Base-by-base conservation (phyloP, 106 monocot genomes). In the Triglochin maritima region DNA sequence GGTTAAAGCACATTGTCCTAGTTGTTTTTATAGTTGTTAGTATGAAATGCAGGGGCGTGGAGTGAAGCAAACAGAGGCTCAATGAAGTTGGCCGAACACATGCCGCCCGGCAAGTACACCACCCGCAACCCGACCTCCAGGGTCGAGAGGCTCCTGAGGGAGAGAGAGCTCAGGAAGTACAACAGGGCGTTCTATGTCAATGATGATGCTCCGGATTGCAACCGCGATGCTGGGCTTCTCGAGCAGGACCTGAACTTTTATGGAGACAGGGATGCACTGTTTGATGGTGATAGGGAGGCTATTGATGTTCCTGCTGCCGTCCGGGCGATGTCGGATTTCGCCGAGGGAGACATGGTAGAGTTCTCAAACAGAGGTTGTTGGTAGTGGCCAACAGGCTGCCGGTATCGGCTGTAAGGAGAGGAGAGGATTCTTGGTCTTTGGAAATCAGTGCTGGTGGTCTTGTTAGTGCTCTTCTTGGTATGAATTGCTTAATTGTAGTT, bases 371-470 rank as follows among this genome's bases (percentile, higher is more conserved):
- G 83, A 52, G 95, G 69, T 71, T 96, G 60, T 78, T 96, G 45
- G 95, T 96, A 46, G 95, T 96, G 46, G 95, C 95, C 0, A 96
- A 96, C 69, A 69, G 95, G 69, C 65, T 96, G 53, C 95, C 95
- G 0, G 95, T 96, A 0, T 96, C 95, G 0, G 95, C 95, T 14
- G 85, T 88, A 52, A 71, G 95, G 50, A 71, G 78, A 41, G 90
- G 95, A 7, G 90, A 87, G 69, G 90, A 90, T 45, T 78, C 79
- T 17, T 96, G 95, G 95, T 84, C 90, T 15, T 71, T 96, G 53
- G 95, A 96, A 64, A 88, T 96, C 55, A 96, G 95, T 59, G 95
- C 88, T 13, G 95, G 95, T 10, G 95, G 95, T 12, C 77, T 96
- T 5, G 95, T 96, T 53, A 90, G 87, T 56, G 95, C 95, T 62